These are phyloP conservation scores for Hirschfeldia incana DNA, from an alignment of 345 rosid genomes.

Conservation along the genomic window DNA sequence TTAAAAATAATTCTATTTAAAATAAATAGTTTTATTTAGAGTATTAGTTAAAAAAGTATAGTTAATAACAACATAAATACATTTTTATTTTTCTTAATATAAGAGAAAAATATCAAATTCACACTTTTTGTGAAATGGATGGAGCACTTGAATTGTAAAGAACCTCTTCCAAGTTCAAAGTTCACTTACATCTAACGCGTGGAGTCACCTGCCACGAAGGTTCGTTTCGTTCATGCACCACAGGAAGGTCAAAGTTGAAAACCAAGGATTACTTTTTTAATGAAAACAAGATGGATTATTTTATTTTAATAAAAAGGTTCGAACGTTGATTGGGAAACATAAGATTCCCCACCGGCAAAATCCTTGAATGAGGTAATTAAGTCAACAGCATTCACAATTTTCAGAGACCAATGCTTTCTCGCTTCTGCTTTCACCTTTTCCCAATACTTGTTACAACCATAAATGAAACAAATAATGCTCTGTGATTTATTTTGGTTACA, in stretches of 20 bases:
- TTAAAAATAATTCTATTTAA: too few species aligned
- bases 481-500: neutral
- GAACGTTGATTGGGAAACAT: constrained; percentile 23
- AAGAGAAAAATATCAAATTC: too few species aligned
- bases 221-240: constrained; percentile 32
- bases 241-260: constrained; percentile 17
- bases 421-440: too few species aligned
- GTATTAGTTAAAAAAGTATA: too few species aligned
- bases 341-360: neutral
- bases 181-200: constrained; percentile 13
- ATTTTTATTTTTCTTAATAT: too few species aligned
- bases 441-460: too few species aligned
- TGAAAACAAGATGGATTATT: neutral
- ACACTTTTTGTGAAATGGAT: too few species aligned
- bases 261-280: neutral
- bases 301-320: neutral
- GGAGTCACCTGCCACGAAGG: constrained; percentile 33
- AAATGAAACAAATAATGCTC: neutral
- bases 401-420: too few species aligned
- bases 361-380: too few species aligned
- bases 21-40: too few species aligned
- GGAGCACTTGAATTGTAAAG: neutral
- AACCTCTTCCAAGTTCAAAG: neutral
- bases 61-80: too few species aligned
- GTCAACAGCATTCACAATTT: too few species aligned